These are phyloP conservation scores for Artemisia argyi DNA, from an alignment of 129 eudicot species.

Conservation along the genomic window DNA sequence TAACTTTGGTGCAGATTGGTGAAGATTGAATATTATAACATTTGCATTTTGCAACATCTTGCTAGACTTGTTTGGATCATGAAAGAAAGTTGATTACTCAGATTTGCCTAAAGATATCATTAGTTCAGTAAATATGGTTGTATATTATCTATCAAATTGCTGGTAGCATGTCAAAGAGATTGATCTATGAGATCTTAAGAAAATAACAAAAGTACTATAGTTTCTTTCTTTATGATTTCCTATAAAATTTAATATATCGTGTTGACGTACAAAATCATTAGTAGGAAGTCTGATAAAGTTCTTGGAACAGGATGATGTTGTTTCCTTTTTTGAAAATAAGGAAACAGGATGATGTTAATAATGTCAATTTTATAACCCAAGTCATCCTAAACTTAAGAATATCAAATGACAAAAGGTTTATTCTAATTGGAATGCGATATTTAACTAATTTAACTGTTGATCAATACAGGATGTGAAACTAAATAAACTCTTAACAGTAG, in stretches of 20 bases:
- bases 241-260: too few relatives aligned
- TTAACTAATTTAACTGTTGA: constrained; percentile 1
- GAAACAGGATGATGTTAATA: too few relatives aligned
- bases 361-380: neutral
- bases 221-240: too few relatives aligned
- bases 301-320: too few relatives aligned
- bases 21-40: neutral
- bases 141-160: neutral
- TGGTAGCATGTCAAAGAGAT: neutral
- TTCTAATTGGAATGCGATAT: constrained; percentile 8
- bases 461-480: neutral
- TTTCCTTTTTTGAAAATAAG: too few relatives aligned
- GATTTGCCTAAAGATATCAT: neutral
- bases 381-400: constrained; percentile 4
- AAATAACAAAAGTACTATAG: neutral
- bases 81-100: neutral
- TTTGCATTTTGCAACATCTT: neutral
- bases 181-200: neutral
- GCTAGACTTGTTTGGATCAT: neutral
- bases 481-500: neutral
- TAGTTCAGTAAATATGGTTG: neutral
- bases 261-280: too few relatives aligned
- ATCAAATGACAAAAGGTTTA: constrained; percentile 1
- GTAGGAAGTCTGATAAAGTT: too few relatives aligned
- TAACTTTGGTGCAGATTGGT: constrained; percentile 10